Base-by-base conservation (phyloP, 805 yeast genomes). In the Cyberlindnera xylosilytica region DNA sequence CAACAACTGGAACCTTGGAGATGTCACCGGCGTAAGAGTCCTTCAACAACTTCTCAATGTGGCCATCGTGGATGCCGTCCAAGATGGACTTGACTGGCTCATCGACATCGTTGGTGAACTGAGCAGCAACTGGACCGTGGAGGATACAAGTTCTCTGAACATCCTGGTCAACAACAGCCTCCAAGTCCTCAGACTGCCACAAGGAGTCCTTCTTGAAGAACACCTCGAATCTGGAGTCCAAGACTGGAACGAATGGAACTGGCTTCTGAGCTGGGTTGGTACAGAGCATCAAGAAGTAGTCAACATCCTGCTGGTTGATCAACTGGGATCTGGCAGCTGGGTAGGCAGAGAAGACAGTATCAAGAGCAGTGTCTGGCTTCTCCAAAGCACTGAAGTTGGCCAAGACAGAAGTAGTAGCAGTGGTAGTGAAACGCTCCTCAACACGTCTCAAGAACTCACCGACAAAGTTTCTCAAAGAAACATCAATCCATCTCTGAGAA, bases 131-230 rank as follows among this genome's bases (percentile, higher is more conserved):
- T 39, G 99, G 99, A 57, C 99, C 98, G 59, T 89, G 97, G 60
- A 93, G 77, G 54, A 93, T 89, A 85, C 99, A 95, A n/a, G 97
- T 91, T 76, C 99, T 85, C 68, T 90, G 90, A 49, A 93, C 98
- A 64, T 93, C 99, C 59, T 85, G 88, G 54, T 77, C 98, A 52
- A 87, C 90, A 62, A 93, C 98, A 46, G 97, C 87, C 64, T 89
- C 97, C 62, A 93, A 78, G 64, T 87, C 91, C 74, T 93, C 98
- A 19, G 96, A 86, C 76, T 93, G 99, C 99, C 99, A 93, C 65
- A 93, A 76, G 23, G 98, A 91, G 68, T 93, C 99, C 73, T 93
- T 93, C 81, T 93, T 93, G 80, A 93, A 93, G 78, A 86, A 93
- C 62, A 83, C 81, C 68, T 93, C 97, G 59, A 93, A 88, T 72